Evolutionary conservation across 306 rosid genomes (phyloP), one percentile per base, ranked within the genome.

Genomic region (Pueraria montana): DNA sequence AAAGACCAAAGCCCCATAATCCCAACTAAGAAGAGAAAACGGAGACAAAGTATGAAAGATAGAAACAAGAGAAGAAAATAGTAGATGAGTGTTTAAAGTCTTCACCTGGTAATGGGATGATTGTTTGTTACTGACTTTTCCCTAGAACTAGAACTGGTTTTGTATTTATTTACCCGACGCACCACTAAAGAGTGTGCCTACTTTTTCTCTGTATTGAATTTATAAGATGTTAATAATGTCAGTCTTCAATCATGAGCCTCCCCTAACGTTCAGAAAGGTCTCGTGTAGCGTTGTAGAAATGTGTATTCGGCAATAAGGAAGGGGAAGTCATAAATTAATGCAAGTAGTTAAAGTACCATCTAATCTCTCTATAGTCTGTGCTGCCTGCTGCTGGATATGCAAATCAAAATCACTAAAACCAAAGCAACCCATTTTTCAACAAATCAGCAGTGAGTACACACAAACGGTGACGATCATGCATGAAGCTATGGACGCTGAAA

Each of bases 161-260:
- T 68, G 10, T 3, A 18, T 43, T 42, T 69, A 6, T 11, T 26
- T 12, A 11, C 26, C 36, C 52, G 58, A 26, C 85, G 77, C 85
- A 78, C 86, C 78, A 56, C 18, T 27, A 40, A 49, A 63, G 18
- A 45, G 36, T 20, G 77, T 59, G 80, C 4, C 5, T 14, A 2
- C 40, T 46, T 61, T 43, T 26, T 32, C 26, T 42, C 2, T 27
- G 42, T 11, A 45, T 43, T 46, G 27, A 40, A 62, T 42, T 23
- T 6, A 2, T 11, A 58, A 63, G 71, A 61, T 71, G 20, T 8
- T 66, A 26, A 27, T 66, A 26, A 27, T 77, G 91, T 84, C 93
- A 85, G 87, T 50, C 32, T 71, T 86, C 91, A 84, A 90, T 88
- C 92, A 90, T 90, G 86, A 88, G 87, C 49, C 87, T 79, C 84